Evolutionary conservation across 2,329 filamentous ascomycete species (phyloP), one percentile per base, ranked within the genome.

Genomic region (Fusarium denticulatum): DNA sequence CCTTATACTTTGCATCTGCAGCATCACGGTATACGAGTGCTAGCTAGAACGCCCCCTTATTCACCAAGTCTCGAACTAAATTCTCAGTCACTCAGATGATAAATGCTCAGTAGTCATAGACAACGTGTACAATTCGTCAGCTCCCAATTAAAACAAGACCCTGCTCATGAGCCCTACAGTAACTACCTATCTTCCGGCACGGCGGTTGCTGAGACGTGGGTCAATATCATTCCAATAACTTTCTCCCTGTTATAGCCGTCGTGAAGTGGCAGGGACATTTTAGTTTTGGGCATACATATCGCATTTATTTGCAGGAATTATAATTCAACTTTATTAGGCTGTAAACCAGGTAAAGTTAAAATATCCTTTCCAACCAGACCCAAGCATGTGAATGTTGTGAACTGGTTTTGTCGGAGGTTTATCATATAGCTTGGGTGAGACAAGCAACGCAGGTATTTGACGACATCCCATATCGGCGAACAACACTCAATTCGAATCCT

Each of bases 151-250:
- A 43, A 56, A 26, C 24, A 43, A 65, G 61, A 57, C 57, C 53
- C 53, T 71, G 36, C 46, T 46, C 36, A 46, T 40, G 55, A 64
- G 47, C 53, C 61, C 49, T 69, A 36, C 49, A 52, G 47, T 11
- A 46, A 22, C 43, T 39, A 22, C 20, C 37, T 36, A 46, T 53
- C 34, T 40, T 43, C 40, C 46, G 18, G 55, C 40, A 71, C 52
- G 36, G 70, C 30, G 30, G 50, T 52, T 53, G 39, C 50, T 64
- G 56, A 68, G 57, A 71, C 71, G 52, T 73, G 71, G 71, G 58
- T 52, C 71, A 64, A 65, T 67, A 53, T 52, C 71, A 74, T 74
- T 73, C 71, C 67, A 74, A 72, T 47, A 47, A 26, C 24, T 36
- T 40, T 39, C 60, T 67, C 66, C 67, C 50, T 68, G 49, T 45